Evolutionary conservation across 306 rosid genomes (phyloP).

Genomic region (Styphnolobium japonicum): DNA sequence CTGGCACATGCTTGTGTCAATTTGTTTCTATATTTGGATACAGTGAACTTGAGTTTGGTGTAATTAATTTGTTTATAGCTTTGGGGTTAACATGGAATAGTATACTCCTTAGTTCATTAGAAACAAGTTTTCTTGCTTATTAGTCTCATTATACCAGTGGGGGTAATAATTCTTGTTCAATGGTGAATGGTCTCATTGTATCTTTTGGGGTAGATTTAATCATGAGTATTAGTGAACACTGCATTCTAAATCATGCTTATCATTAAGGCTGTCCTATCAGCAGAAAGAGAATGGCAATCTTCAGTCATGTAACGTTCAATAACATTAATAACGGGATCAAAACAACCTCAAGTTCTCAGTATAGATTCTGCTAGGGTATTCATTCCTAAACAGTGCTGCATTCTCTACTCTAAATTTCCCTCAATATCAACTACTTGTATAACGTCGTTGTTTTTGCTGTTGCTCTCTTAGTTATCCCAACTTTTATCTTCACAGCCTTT

Average conservation of each 20-base stretch:
- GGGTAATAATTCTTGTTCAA: not conserved
- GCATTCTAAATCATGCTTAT: not conserved
- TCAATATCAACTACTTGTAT: not conserved
- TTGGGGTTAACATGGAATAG: not conserved
- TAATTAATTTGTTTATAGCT: not conserved
- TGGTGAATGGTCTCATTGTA: not conserved
- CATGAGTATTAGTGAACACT: not conserved
- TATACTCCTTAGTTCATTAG: not conserved
- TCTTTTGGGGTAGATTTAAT: not conserved
- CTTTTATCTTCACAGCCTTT: not conserved
- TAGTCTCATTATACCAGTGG: not conserved
- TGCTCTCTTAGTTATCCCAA: not conserved
- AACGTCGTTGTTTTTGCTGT: not conserved
- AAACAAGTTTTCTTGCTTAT: not conserved
- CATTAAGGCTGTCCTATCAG: not conserved
- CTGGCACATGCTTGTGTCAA: not conserved
- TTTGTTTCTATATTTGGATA: slow-evolving; percentile 1
- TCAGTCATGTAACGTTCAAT: not conserved
- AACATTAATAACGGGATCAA: not conserved
- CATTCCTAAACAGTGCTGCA: not conserved
- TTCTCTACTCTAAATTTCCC: not conserved
- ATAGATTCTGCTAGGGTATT: not conserved
- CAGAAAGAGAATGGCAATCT: not conserved
- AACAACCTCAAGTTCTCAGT: not conserved
- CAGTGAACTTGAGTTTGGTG: not conserved